Percentiles rank a stretch among this genome's conserved stretches.
phyloP scores from a whole-genome alignment of 345 rosid genomes.

The Populus nigra region DNA sequence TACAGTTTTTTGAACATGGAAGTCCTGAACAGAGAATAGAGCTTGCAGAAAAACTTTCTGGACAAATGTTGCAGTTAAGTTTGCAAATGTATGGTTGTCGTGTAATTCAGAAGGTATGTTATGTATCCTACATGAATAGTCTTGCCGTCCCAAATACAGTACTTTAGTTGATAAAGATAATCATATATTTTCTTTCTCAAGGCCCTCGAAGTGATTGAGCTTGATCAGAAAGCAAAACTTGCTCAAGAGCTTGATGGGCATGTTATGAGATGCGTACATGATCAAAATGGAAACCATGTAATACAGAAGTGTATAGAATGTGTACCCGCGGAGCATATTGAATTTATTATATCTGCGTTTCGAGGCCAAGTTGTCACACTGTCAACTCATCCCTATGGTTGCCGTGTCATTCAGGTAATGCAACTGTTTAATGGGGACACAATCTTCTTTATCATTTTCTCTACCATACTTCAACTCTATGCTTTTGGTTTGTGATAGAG shows the following conservation, averaged over 20 bases:
- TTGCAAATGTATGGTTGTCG: constrained; percentile 99
- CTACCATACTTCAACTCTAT: not conserved
- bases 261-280: constrained; percentile 85
- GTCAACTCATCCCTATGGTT: constrained; percentile 95
- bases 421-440: too few species aligned
- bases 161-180: too few species aligned
- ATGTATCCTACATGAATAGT: constrained; percentile 19
- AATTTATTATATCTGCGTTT: constrained; percentile 78
- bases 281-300: constrained; percentile 97
- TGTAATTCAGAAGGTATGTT: constrained; percentile 86
- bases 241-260: constrained; percentile 89
- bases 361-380: constrained; percentile 77
- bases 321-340: constrained; percentile 68
- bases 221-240: constrained; percentile 71
- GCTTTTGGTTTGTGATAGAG: constrained; percentile 49
- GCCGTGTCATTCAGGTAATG: constrained; percentile 91
- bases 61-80: constrained; percentile 83
- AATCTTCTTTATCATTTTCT: too few species aligned
- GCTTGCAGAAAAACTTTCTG: constrained; percentile 78
- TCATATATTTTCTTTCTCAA: too few species aligned
- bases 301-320: constrained; percentile 94
- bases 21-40: constrained; percentile 76
- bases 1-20: constrained; percentile 92
- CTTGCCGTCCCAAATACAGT: too few species aligned
- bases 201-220: constrained; percentile 97